Conservation (phyloP, 2,329 filamentous ascomycete genomes). For the Trichophaea hybrida region DNA sequence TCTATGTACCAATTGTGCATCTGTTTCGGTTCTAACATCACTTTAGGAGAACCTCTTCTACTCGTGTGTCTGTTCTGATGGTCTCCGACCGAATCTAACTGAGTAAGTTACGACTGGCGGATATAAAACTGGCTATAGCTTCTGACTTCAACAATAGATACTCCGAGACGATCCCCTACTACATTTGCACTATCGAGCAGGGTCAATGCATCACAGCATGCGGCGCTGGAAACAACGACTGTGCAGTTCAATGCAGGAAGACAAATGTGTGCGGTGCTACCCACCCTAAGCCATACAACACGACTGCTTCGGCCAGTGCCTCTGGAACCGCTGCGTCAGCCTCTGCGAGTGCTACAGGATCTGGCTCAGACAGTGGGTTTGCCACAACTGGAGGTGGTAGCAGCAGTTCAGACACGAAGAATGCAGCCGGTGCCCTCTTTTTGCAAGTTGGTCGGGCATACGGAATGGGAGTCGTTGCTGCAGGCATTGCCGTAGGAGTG, state of each 20-base stretch:
- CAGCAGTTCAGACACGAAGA: neutral
- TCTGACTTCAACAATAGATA: constrained; percentile 33
- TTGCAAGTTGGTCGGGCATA: constrained; percentile 12
- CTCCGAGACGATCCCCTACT: constrained; percentile 64
- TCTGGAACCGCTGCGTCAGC: constrained; percentile 31
- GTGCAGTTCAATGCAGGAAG: constrained; percentile 31
- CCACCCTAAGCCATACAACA: constrained; percentile 47
- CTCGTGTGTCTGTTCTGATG: constrained; percentile 56
- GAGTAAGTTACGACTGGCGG: constrained; percentile 32
- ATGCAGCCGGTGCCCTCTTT: constrained; percentile 1
- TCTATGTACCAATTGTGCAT: neutral
- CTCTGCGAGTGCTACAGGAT: neutral
- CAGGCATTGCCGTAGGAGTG: constrained; percentile 14
- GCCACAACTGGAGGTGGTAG: neutral
- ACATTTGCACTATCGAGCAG: constrained; percentile 51
- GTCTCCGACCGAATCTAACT: constrained; percentile 53
- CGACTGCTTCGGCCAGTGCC: constrained; percentile 35
- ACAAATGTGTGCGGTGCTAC: constrained; percentile 60
- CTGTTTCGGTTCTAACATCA: neutral
- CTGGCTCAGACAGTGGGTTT: neutral
- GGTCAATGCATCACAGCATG: constrained; percentile 47
- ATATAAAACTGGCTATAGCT: neutral
- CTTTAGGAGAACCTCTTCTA: constrained; percentile 47
- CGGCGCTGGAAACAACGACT: constrained; percentile 19
- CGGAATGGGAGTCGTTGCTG: constrained; percentile 17